These are phyloP conservation scores for Luffa acutangula DNA, from an alignment of 306 rosid genomes.

Conservation along the genomic window DNA sequence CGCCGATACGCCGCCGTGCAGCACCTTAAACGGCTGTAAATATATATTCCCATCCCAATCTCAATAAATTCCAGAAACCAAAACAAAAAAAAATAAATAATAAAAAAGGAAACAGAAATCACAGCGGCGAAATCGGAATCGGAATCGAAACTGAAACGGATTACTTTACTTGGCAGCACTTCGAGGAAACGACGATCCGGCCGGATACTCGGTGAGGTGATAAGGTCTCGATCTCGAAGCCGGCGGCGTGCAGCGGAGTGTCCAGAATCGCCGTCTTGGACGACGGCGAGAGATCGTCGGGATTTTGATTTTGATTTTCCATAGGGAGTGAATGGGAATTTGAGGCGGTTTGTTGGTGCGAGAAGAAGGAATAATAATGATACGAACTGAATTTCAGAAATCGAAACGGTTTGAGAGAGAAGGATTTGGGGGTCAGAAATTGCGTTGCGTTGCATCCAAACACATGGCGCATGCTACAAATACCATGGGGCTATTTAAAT, in stretches of 20 bases:
- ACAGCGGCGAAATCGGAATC: neutral
- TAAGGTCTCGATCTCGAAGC: slow-evolving; percentile 41
- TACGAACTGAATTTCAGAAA: neutral
- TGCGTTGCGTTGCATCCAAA: too few relatives aligned
- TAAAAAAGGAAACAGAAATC: too few relatives aligned
- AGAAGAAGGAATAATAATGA: too few relatives aligned
- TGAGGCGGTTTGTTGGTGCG: neutral
- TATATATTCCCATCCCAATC: neutral
- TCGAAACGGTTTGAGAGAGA: neutral
- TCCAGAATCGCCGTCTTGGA: slow-evolving; percentile 38
- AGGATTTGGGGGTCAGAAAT: neutral
- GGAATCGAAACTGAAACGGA: too few relatives aligned
- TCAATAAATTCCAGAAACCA: neutral
- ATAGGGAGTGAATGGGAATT: neutral
- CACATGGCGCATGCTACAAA: too few relatives aligned
- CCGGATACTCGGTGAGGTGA: slow-evolving; percentile 56
- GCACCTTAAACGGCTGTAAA: slow-evolving; percentile 72
- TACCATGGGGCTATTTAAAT: too few relatives aligned
- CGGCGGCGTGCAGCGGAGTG: slow-evolving; percentile 43
- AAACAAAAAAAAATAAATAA: neutral
- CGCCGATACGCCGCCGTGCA: slow-evolving; percentile 96
- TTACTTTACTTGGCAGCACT: slow-evolving; percentile 21
- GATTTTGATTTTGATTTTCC: neutral
- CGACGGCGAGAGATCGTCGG: neutral
- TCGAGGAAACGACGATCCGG: slow-evolving; percentile 46